Evolutionary conservation across 352 stramenopile genomes (phyloP).

Genomic region (Pseudoperonospora humuli): DNA sequence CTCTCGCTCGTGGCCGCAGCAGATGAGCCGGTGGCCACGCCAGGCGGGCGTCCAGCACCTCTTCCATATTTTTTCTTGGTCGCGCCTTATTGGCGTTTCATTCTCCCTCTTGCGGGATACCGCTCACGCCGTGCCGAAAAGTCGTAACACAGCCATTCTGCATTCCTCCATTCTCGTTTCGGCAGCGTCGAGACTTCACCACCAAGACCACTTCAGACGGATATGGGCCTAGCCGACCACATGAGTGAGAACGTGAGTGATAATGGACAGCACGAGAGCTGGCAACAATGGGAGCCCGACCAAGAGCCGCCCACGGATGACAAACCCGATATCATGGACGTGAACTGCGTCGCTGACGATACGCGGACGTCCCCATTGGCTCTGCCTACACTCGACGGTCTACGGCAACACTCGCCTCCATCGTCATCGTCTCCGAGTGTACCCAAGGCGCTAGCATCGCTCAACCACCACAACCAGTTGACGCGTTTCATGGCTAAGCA

Average conservation of each 20-base stretch:
- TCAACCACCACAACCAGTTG: conserved; percentile 46
- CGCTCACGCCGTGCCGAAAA: conserved; percentile 2
- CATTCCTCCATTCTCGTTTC: conserved; percentile 8
- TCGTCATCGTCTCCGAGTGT: neutral
- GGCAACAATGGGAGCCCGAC: conserved; percentile 25
- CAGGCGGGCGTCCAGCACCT: conserved; percentile 12
- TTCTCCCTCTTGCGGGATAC: conserved; percentile 13
- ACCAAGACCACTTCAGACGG: neutral
- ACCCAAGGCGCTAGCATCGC: conserved; percentile 12
- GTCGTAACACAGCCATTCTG: neutral
- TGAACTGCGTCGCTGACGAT: conserved; percentile 3
- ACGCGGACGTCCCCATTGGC: neutral
- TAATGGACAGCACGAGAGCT: conserved; percentile 7
- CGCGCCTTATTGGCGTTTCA: conserved; percentile 10
- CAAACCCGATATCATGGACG: conserved; percentile 7
- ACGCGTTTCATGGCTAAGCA: conserved; percentile 62
- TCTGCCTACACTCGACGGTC: conserved; percentile 5
- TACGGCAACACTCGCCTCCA: conserved; percentile 4
- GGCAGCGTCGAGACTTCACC: conserved; percentile 11
- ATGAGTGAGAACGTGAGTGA: conserved; percentile 29
- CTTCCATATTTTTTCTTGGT: conserved; percentile 24
- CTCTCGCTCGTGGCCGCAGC: neutral
- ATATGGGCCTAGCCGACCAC: conserved; percentile 23
- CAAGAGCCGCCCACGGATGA: conserved; percentile 19
- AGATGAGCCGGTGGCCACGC: conserved; percentile 8